phyloP scores from a whole-genome alignment of 495 filamentous ascomycete species.

The Penicillium diatomitis region DNA sequence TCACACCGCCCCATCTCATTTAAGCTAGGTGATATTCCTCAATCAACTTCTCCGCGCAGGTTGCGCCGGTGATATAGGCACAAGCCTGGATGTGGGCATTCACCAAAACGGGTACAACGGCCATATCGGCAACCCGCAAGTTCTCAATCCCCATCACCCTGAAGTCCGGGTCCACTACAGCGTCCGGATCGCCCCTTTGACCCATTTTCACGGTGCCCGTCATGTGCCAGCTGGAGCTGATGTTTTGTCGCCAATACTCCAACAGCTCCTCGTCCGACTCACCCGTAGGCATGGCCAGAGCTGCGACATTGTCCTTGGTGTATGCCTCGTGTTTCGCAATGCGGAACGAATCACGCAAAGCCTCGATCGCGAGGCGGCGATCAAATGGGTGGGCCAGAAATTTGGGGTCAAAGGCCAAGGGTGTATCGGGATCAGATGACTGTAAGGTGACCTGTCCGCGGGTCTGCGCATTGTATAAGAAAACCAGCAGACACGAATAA shows the following conservation, averaged over 20 bases:
- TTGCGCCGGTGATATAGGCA: slow-evolving; percentile 19
- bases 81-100: slow-evolving; percentile 20
- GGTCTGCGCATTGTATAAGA: slow-evolving; percentile 20
- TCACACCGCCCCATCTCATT: background rate
- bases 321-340: slow-evolving; percentile 16
- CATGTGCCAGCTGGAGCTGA: slow-evolving; percentile 34
- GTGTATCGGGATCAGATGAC: slow-evolving; percentile 40
- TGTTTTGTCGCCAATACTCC: slow-evolving; percentile 35
- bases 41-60: slow-evolving; percentile 17
- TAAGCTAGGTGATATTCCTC: slow-evolving; percentile 13
- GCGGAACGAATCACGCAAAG: slow-evolving; percentile 36
- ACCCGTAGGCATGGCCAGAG: slow-evolving; percentile 32
- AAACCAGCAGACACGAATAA: slow-evolving; percentile 15
- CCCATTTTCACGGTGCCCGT: slow-evolving; percentile 53
- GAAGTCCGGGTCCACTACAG: slow-evolving; percentile 44
- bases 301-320: slow-evolving; percentile 15
- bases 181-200: slow-evolving; percentile 12
- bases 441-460: slow-evolving; percentile 44
- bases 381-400: slow-evolving; percentile 49
- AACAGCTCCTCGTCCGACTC: slow-evolving; percentile 46
- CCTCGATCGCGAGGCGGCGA: slow-evolving; percentile 42
- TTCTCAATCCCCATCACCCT: slow-evolving; percentile 42
- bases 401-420: slow-evolving; percentile 44
- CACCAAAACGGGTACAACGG: slow-evolving; percentile 43
- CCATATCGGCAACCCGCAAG: slow-evolving; percentile 51